Conservation (phyloP, 345 rosid species). For the Lenwebbia sp. region DNA sequence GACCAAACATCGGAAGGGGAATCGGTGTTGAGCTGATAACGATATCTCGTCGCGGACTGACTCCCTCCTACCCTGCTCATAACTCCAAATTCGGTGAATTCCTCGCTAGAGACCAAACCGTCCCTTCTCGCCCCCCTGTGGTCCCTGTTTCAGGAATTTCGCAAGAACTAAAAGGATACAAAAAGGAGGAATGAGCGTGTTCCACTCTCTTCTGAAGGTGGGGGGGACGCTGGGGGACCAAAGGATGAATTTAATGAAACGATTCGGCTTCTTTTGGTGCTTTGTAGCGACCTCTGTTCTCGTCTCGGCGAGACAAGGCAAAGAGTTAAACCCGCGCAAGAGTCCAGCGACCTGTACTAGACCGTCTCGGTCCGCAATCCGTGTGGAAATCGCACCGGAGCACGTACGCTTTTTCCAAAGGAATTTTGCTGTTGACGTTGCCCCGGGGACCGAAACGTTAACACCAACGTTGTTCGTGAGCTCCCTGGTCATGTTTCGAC, state of each 20-base stretch:
- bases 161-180: background rate
- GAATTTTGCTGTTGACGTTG: background rate
- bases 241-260: background rate
- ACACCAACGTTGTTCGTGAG: background rate
- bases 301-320: background rate
- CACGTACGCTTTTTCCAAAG: background rate
- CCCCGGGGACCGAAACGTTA: background rate
- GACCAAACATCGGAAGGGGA: background rate
- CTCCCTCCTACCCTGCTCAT: background rate
- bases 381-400: background rate
- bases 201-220: background rate
- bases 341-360: background rate
- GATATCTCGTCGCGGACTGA: too few relatives aligned
- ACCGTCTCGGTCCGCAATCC: background rate
- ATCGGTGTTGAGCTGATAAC: background rate
- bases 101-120: background rate
- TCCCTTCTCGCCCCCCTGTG: background rate
- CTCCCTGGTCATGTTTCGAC: background rate
- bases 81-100: background rate
- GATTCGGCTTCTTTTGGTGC: background rate
- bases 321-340: background rate
- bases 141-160: background rate
- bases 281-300: background rate
- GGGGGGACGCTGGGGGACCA: background rate
- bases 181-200: background rate